phyloP scores from a whole-genome alignment of 495 filamentous ascomycete species.

The Penicillium chermesinum region DNA sequence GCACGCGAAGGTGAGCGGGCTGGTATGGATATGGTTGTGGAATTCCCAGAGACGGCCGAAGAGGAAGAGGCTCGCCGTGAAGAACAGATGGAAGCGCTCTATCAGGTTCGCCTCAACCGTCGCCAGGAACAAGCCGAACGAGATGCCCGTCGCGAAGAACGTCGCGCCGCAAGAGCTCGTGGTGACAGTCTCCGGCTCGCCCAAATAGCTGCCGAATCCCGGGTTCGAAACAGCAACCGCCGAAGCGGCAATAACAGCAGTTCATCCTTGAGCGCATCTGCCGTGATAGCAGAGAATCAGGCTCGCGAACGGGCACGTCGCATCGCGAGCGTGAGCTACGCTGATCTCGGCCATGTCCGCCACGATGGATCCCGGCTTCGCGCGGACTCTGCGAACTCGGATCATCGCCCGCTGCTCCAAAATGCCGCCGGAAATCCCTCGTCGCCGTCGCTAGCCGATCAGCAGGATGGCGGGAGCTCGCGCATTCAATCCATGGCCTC shows the following conservation, averaged over 20 bases:
- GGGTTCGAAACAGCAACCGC: conserved; percentile 20
- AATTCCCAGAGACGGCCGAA: conserved; percentile 67
- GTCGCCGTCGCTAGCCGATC: conserved; percentile 20
- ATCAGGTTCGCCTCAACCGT: conserved; percentile 79
- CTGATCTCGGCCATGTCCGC: conserved; percentile 75
- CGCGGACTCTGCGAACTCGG: conserved; percentile 72
- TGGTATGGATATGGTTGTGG: conserved; percentile 87
- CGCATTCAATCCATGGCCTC: conserved; percentile 33
- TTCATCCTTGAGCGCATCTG: conserved; percentile 22
- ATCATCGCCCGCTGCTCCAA: conserved; percentile 66
- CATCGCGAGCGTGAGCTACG: conserved; percentile 81
- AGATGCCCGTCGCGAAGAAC: conserved; percentile 61
- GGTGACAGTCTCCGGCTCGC: conserved; percentile 62
- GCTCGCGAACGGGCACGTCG: conserved; percentile 64
- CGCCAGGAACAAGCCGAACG: conserved; percentile 71
- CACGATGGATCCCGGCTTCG: conserved; percentile 86
- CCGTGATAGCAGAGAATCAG: conserved; percentile 59
- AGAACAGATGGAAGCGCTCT: conserved; percentile 86
- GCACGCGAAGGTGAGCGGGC: conserved; percentile 86
- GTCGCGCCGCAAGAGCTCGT: conserved; percentile 63
- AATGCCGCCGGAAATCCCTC: conserved; percentile 51
- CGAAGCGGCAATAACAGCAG: conserved; percentile 28
- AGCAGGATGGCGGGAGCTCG: conserved; percentile 21
- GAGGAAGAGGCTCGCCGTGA: conserved; percentile 81
- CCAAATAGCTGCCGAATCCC: conserved; percentile 47